Evolutionary conservation across 2,329 filamentous ascomycete genomes (phyloP).

Genomic region (Colletotrichum lini): DNA sequence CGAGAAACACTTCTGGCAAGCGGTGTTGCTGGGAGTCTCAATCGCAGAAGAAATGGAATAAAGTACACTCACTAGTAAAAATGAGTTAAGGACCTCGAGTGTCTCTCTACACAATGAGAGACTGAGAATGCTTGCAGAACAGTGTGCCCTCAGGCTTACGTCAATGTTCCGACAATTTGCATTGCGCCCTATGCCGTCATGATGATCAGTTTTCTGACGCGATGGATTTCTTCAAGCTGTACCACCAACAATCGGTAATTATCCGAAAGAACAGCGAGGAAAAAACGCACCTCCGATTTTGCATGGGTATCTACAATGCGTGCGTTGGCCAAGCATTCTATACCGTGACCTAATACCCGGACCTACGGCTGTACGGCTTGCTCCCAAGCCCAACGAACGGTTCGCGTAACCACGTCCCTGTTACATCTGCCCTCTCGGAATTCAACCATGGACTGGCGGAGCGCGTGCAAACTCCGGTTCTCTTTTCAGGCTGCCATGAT

Average conservation of each 20-base stretch:
- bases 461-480: background rate
- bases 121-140: background rate
- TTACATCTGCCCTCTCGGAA: background rate
- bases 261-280: too few relatives aligned
- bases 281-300: background rate
- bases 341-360: background rate
- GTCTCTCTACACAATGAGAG: background rate
- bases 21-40: background rate
- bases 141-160: constrained; percentile 1
- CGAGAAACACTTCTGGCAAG: background rate
- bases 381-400: background rate
- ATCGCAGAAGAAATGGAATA: background rate
- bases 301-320: background rate
- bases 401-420: background rate
- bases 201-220: background rate
- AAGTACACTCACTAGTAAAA: background rate
- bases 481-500: background rate
- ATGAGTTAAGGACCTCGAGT: too few relatives aligned
- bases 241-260: background rate
- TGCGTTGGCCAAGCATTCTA: background rate
- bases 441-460: background rate
- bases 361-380: background rate
- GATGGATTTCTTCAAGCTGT: too few relatives aligned
- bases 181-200: constrained; percentile 7
- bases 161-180: background rate